Evolutionary conservation across 1,139 yeast genomes (phyloP).

Genomic region (Candida sanyaensis): DNA sequence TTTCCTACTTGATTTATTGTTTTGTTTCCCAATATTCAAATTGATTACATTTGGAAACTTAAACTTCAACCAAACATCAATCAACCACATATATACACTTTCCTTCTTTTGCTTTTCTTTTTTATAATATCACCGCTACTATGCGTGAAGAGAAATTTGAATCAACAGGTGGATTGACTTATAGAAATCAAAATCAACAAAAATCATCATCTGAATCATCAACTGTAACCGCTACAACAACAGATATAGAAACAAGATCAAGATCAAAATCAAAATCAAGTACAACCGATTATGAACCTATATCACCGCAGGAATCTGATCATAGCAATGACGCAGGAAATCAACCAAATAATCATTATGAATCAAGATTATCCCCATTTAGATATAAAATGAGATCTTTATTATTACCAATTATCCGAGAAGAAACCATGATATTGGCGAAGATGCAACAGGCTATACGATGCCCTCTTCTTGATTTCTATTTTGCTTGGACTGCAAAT

Average conservation of each 20-base stretch:
- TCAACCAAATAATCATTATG: constrained; percentile 65
- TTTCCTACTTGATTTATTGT: too few relatives aligned
- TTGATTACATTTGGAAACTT: too few relatives aligned
- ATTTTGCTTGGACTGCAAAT: constrained; percentile 87
- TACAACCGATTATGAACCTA: not conserved
- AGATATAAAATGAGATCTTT: constrained; percentile 59
- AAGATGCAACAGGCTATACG: constrained; percentile 56
- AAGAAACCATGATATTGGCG: constrained; percentile 67
- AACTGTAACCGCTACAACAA: not conserved
- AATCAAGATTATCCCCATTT: constrained; percentile 54
- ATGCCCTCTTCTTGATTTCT: constrained; percentile 59
- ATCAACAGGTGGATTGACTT: not conserved
- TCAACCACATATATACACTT: too few relatives aligned
- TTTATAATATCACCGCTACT: not conserved
- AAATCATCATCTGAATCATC: not conserved
- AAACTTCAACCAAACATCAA: too few relatives aligned
- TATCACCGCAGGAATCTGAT: constrained; percentile 5
- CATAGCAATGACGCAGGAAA: constrained; percentile 66
- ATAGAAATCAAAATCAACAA: not conserved
- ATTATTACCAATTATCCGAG: constrained; percentile 60
- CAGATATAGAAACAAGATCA: not conserved
- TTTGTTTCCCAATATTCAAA: too few relatives aligned
- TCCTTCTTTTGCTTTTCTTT: too few relatives aligned
- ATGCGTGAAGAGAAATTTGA: not conserved
- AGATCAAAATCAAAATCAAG: not conserved